These are phyloP conservation scores for Rasamsonia emersonii DNA, from an alignment of 2,329 filamentous ascomycete species.

Conservation along the genomic window DNA sequence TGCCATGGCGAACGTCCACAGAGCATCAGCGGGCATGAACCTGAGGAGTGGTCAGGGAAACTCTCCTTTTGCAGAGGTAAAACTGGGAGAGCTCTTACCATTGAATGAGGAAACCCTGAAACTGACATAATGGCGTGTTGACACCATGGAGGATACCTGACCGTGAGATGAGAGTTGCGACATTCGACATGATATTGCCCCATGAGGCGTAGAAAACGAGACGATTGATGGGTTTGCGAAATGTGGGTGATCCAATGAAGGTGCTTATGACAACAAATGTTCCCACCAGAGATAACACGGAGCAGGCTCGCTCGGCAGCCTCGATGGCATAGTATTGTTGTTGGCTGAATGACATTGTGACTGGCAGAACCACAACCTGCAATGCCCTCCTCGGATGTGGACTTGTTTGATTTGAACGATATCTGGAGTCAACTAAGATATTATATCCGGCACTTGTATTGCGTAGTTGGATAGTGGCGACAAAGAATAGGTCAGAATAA, in stretches of 20 bases:
- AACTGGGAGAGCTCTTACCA: slow-evolving; percentile 73
- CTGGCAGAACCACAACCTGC: too few species aligned
- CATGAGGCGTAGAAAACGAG: slow-evolving; percentile 77
- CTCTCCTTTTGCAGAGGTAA: slow-evolving; percentile 74
- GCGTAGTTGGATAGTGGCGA: too few species aligned
- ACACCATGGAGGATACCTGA: slow-evolving; percentile 45
- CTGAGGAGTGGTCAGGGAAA: slow-evolving; percentile 34
- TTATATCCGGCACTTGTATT: too few species aligned
- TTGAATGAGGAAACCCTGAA: slow-evolving; percentile 73
- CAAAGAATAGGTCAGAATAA: too few species aligned
- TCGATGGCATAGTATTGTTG: slow-evolving; percentile 47
- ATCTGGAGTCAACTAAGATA: too few species aligned
- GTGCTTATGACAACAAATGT: slow-evolving; percentile 64
- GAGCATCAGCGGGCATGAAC: slow-evolving; percentile 68
- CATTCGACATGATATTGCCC: slow-evolving; percentile 70
- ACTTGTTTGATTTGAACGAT: too few species aligned
- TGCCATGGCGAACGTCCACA: slow-evolving; percentile 76
- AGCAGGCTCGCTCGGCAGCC: slow-evolving; percentile 59
- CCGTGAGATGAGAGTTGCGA: slow-evolving; percentile 65
- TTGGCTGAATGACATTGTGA: slow-evolving; percentile 20
- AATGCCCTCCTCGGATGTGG: slow-evolving; percentile 3
- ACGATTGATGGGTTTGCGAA: slow-evolving; percentile 80
- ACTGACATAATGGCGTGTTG: slow-evolving; percentile 57
- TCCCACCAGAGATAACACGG: slow-evolving; percentile 61
- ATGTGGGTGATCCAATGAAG: slow-evolving; percentile 58